Conservation (phyloP, 306 rosid species). For the Nissolia schottii region DNA sequence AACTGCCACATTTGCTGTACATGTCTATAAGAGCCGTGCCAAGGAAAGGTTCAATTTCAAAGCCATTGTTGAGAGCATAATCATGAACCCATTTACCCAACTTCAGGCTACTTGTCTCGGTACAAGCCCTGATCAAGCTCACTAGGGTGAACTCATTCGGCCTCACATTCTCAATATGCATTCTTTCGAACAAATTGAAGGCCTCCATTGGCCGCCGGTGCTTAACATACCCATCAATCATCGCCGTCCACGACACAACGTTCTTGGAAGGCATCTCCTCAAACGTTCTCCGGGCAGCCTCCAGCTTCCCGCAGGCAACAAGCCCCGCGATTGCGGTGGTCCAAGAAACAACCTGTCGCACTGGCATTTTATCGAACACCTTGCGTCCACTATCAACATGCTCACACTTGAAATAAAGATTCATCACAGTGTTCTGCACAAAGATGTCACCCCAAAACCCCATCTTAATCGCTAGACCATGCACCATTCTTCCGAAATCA, state of each 20-base stretch:
- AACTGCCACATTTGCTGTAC: constrained; percentile 70
- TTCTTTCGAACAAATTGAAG: constrained; percentile 52
- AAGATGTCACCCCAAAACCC: constrained; percentile 45
- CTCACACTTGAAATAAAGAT: constrained; percentile 52
- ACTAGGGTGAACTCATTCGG: constrained; percentile 63
- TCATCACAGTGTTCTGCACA: constrained; percentile 58
- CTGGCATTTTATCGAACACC: constrained; percentile 69
- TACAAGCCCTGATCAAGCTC: constrained; percentile 59
- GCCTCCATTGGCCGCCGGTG: constrained; percentile 42
- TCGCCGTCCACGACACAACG: constrained; percentile 71
- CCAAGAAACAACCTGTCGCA: constrained; percentile 52
- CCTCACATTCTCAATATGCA: constrained; percentile 46
- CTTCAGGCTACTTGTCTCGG: constrained; percentile 50
- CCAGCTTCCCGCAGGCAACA: constrained; percentile 36
- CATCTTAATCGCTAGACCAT: constrained; percentile 45
- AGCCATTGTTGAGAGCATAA: constrained; percentile 41
- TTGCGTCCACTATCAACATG: constrained; percentile 33
- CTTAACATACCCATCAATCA: constrained; percentile 59
- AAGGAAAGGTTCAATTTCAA: constrained; percentile 43
- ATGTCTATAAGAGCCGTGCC: constrained; percentile 71
- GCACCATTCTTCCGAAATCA: constrained; percentile 39
- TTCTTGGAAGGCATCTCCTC: constrained; percentile 54
- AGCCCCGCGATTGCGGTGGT: constrained; percentile 57
- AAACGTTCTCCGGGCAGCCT: constrained; percentile 38
- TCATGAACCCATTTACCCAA: constrained; percentile 59